Evolutionary conservation across 768 basidiomycete species (phyloP).

Genomic region (Auriscalpium orientale): DNA sequence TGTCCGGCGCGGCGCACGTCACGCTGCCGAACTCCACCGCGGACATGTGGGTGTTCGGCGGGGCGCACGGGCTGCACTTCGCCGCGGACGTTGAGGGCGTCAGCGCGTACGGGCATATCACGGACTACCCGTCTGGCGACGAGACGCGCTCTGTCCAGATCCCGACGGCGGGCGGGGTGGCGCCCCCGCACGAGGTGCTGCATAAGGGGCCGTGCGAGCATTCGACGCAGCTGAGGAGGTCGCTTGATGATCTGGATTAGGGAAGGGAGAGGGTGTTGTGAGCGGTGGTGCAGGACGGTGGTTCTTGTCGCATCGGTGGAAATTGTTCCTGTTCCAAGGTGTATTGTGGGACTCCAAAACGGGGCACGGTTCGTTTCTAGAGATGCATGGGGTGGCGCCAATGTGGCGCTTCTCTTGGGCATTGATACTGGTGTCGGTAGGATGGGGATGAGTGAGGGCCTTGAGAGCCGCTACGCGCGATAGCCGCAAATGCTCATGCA

Average conservation of each 20-base stretch:
- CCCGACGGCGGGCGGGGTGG: slow-evolving; percentile 14
- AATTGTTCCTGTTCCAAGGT: no score
- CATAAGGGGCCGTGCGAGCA: slow-evolving; percentile 13
- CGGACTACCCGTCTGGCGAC: slow-evolving; percentile 16
- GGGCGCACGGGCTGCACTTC: slow-evolving; percentile 18
- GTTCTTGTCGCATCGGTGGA: no score
- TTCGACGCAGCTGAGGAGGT: background rate
- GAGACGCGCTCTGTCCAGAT: slow-evolving; percentile 19
- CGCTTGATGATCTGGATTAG: background rate
- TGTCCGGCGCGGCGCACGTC: slow-evolving; percentile 18
- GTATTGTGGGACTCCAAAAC: no score
- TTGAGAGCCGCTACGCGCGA: no score
- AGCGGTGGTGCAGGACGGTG: no score
- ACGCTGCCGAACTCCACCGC: slow-evolving; percentile 14
- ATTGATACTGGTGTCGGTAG: no score
- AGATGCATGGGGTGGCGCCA: no score
- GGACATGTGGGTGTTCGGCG: slow-evolving; percentile 15
- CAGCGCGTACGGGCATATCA: slow-evolving; percentile 16
- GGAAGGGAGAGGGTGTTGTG: background rate
- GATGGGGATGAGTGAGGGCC: no score
- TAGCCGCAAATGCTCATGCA: no score
- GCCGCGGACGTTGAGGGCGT: slow-evolving; percentile 13
- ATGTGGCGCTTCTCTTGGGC: no score
- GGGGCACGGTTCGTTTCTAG: no score
- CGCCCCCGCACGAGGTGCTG: slow-evolving; percentile 17